Percentiles rank a stretch among this genome's conserved stretches.
Conservation (phyloP, 2,329 filamentous ascomycete genomes). For the Penicillium sp. region DNA sequence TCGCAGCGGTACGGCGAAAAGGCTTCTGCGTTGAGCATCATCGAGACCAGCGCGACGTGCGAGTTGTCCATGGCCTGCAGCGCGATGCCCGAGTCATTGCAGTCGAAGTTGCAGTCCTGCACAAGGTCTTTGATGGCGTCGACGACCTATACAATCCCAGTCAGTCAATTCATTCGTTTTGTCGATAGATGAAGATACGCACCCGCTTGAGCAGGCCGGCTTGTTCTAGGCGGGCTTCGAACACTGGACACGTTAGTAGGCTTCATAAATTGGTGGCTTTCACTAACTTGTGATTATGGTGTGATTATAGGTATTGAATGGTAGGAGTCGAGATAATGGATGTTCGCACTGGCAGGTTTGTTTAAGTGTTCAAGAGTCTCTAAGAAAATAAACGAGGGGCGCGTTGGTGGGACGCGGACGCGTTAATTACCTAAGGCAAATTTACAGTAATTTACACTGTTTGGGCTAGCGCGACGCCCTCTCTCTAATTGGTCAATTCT, state of each 20-base stretch:
- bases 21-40: constrained; percentile 94
- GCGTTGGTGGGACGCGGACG: too few relatives aligned
- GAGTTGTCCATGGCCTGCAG: constrained; percentile 99
- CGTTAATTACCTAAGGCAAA: too few relatives aligned
- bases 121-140: constrained; percentile 99
- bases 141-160: constrained; percentile 63
- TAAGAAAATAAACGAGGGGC: too few relatives aligned
- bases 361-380: too few relatives aligned
- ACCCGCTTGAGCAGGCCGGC: constrained; percentile 94
- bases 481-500: too few relatives aligned
- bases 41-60: constrained; percentile 96
- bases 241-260: constrained; percentile 55
- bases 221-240: constrained; percentile 97
- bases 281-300: background rate
- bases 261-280: too few relatives aligned
- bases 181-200: constrained; percentile 21
- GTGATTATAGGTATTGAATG: too few relatives aligned
- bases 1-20: constrained; percentile 97
- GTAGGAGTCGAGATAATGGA: too few relatives aligned
- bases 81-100: constrained; percentile 98
- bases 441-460: too few relatives aligned
- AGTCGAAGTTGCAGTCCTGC: constrained; percentile 99
- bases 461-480: too few relatives aligned
- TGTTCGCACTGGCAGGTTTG: too few relatives aligned
- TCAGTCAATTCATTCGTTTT: background rate